Evolutionary conservation across 768 basidiomycete genomes (phyloP).

Genomic region (Amyloporia xantha): DNA sequence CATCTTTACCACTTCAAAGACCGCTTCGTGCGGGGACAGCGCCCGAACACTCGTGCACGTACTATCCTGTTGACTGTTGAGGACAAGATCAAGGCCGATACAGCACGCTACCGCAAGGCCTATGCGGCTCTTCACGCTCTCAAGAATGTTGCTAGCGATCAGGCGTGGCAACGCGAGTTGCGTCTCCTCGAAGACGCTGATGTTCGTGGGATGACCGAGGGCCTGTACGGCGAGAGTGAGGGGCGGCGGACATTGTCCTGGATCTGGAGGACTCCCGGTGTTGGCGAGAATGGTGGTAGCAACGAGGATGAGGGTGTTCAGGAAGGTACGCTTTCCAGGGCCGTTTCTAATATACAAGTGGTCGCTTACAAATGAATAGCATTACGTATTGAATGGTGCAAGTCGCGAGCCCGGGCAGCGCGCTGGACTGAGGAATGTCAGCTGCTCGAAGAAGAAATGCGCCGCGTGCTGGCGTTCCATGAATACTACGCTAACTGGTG

Average conservation of each 20-base stretch:
- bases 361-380: too few species aligned
- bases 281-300: background rate
- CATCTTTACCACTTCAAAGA: conserved; percentile 4
- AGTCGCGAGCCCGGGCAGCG: conserved; percentile 3
- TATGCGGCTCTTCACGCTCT: background rate
- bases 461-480: conserved; percentile 3
- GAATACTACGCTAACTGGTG: background rate
- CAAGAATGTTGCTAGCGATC: background rate
- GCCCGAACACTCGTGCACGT: conserved; percentile 2
- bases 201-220: conserved; percentile 2
- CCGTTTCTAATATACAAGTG: too few species aligned
- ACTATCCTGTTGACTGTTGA: background rate
- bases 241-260: conserved; percentile 10
- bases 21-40: background rate
- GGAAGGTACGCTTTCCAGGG: background rate
- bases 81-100: background rate
- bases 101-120: conserved; percentile 1
- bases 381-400: conserved; percentile 11
- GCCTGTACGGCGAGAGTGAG: conserved; percentile 1
- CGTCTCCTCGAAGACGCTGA: conserved; percentile 2
- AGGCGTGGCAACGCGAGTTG: conserved; percentile 4
- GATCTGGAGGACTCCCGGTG: conserved; percentile 7
- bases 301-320: background rate
- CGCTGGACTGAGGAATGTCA: conserved; percentile 15
- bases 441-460: conserved; percentile 16